A percentile compares a stretch with the other conserved stretches of the same genome.
Evolutionary conservation across 345 rosid species (phyloP).

Genomic region (Lumnitzera racemosa): DNA sequence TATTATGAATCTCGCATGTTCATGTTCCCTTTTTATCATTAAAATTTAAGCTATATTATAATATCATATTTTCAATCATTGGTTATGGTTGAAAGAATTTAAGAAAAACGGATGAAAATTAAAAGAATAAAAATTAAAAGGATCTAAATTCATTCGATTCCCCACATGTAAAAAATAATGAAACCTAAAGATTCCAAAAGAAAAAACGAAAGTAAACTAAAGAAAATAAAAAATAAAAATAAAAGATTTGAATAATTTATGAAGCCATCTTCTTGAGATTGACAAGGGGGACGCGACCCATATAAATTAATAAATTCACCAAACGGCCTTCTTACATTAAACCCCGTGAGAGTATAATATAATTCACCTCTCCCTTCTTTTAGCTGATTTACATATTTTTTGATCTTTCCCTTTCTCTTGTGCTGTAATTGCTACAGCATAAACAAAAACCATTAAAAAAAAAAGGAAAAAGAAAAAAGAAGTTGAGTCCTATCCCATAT

Average conservation of each 20-base stretch:
- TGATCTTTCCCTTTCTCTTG: conserved; percentile 8
- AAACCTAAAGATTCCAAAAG: conserved; percentile 25
- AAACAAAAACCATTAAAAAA: background rate
- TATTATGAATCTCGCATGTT: too few relatives aligned
- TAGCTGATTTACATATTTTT: background rate
- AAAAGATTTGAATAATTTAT: background rate
- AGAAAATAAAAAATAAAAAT: conserved; percentile 1
- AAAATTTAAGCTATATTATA: too few relatives aligned
- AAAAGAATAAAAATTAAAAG: too few relatives aligned
- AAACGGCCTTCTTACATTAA: conserved; percentile 36
- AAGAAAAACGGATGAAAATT: too few relatives aligned
- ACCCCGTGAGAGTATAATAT: conserved; percentile 25
- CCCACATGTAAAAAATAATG: conserved; percentile 12
- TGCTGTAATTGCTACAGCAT: background rate
- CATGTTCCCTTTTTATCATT: too few relatives aligned
- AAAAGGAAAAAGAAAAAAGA: background rate
- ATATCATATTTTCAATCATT: too few relatives aligned
- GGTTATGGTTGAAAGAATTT: too few relatives aligned
- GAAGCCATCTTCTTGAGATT: conserved; percentile 53
- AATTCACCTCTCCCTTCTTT: background rate
- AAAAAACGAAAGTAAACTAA: conserved; percentile 9
- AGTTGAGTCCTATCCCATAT: background rate
- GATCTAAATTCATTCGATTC: too few relatives aligned
- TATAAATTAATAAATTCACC: conserved; percentile 39
- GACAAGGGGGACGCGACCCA: conserved; percentile 56